phyloP scores from a whole-genome alignment of 2,329 filamentous ascomycete species.

The Torrubiellomyces zombiae region DNA sequence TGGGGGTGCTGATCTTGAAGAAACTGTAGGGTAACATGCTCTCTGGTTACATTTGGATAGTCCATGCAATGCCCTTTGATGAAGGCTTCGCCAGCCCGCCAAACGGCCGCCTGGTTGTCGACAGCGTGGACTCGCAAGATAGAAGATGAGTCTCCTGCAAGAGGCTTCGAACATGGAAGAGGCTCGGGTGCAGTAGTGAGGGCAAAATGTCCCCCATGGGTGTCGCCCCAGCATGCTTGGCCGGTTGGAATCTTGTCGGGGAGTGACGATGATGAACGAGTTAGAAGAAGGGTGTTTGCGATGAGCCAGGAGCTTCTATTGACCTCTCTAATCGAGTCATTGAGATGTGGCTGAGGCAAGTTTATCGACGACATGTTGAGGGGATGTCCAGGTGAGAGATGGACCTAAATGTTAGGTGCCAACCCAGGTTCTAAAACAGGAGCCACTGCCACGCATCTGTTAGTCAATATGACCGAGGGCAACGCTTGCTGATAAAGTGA shows the following conservation, averaged over 20 bases:
- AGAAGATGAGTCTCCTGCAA: conserved; percentile 3
- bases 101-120: conserved; percentile 6
- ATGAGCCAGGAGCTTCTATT: conserved; percentile 4
- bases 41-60: conserved; percentile 4
- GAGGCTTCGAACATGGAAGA: conserved; percentile 3
- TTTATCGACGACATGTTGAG: too few species aligned
- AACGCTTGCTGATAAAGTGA: too few species aligned
- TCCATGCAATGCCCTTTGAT: conserved; percentile 5
- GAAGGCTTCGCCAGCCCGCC: conserved; percentile 7
- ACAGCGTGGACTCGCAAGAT: conserved; percentile 2
- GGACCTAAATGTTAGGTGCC: too few species aligned
- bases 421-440: too few species aligned
- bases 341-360: conserved; percentile 2
- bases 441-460: too few species aligned
- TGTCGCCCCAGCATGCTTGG: conserved; percentile 4
- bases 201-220: conserved; percentile 4
- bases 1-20: conserved; percentile 3
- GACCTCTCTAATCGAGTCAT: conserved; percentile 4
- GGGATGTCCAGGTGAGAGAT: too few species aligned
- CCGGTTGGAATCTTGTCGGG: conserved; percentile 3
- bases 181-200: conserved; percentile 3
- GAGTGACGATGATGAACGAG: conserved; percentile 2
- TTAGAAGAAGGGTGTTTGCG: conserved; percentile 3
- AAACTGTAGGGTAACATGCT: conserved; percentile 6
- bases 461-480: too few species aligned